Base-by-base conservation (phyloP, 1,284 basidiomycete species). In the Anthracocystis setariae region DNA sequence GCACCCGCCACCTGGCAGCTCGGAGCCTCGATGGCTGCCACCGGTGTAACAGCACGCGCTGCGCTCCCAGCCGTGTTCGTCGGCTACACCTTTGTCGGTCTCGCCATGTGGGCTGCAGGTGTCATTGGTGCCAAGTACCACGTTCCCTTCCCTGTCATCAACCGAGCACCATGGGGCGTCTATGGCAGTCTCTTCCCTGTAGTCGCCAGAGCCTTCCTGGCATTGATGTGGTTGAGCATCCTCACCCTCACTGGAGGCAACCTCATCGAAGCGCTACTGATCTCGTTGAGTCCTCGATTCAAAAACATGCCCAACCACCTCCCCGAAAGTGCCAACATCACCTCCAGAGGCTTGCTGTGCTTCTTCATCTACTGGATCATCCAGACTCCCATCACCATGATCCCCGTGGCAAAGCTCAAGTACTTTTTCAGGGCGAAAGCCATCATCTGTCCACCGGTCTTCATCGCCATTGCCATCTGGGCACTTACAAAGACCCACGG, bases 61-160 rank as follows among this genome's bases (percentile, higher is more conserved):
- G 64, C 60, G 5, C 53, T 60, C 33, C 64, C 56, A 8, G 39
- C 46, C 35, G 48, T 56, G 24, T 67, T 67, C 35, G 27, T 56
- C 32, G 58, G 64, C 40, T 62, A 55, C n/a, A 45, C 61, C 43
- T 46, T 48, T 12, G 45, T 60, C 35, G 64, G 64, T 10, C 38
- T 67, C 8, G 52, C 61, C 64, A 62, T 67, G 55, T 60, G 57
- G 55, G 56, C 58, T 1, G 57, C 57, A 7, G 48, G 57, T 10
- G 51, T 57, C 21, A 67, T 67, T 23, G 64, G 64, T 3, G 51
- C 55, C 18, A 51, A 52, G 13, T 67, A 67, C 46, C 64, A 67
- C 23, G 47, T 67, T n/a, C 45, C 64, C 7, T 67, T 67, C n/a
- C 64, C 64, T 33, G 58, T 67, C 29, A 61, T 62, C 48, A 67